A percentile compares a stretch with the other conserved stretches of the same genome.
Evolutionary conservation across 352 stramenopile genomes (phyloP).

Genomic region (Phytophthora kernoviae): DNA sequence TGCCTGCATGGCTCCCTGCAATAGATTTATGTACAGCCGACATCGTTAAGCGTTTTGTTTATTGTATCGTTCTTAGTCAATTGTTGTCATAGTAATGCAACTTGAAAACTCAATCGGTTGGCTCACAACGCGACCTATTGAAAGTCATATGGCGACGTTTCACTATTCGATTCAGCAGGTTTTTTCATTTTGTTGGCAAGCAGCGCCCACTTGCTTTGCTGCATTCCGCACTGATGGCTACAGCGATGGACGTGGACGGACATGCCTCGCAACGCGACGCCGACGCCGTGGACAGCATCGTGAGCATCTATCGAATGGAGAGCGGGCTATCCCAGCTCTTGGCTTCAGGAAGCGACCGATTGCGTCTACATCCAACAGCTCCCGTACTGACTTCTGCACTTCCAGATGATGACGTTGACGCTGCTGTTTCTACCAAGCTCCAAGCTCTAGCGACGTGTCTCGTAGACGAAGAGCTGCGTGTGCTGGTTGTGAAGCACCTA

Average conservation of each 20-base stretch:
- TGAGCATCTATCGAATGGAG: constrained; percentile 39
- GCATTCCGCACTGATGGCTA: not conserved
- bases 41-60: not conserved
- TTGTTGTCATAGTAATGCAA: no score
- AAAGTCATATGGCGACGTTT: not conserved
- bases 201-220: no score
- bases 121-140: not conserved
- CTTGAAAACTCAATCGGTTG: not conserved
- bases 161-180: no score
- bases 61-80: not conserved
- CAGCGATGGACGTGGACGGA: constrained; percentile 11
- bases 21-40: constrained; percentile 5
- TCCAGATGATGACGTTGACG: constrained; percentile 20
- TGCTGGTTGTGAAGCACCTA: constrained; percentile 58
- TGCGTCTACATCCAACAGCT: constrained; percentile 50
- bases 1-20: not conserved
- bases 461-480: constrained; percentile 48
- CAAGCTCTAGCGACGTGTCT: constrained; percentile 65
- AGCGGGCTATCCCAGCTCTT: constrained; percentile 29
- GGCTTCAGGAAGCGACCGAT: constrained; percentile 8
- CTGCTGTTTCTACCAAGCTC: constrained; percentile 36
- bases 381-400: constrained; percentile 15
- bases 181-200: no score
- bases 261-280: not conserved
- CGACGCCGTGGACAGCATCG: constrained; percentile 24